phyloP scores from a whole-genome alignment of 2,329 filamentous ascomycete genomes.

The Aaosphaeria arxii region DNA sequence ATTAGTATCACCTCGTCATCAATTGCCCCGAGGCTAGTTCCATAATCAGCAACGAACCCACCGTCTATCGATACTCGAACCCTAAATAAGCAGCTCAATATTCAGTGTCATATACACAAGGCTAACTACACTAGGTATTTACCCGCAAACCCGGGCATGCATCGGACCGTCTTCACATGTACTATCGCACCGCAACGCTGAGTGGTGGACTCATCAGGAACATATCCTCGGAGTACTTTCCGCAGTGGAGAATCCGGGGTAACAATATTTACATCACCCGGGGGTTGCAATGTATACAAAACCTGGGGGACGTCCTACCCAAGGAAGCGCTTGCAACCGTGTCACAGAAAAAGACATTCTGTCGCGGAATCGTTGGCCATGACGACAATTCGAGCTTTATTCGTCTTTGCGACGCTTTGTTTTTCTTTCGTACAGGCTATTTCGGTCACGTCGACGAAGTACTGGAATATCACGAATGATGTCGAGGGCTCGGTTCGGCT shows the following conservation, averaged over 20 bases:
- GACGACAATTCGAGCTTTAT: not conserved
- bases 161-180: not conserved
- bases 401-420: not conserved
- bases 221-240: not conserved
- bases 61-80: not conserved
- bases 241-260: not conserved
- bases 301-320: not conserved
- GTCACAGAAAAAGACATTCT: not conserved
- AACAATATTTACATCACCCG: not conserved
- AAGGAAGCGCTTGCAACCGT: not conserved
- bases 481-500: constrained; percentile 36
- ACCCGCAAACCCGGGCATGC: not conserved
- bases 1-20: too few species aligned
- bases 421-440: constrained; percentile 7
- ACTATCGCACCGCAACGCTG: not conserved
- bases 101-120: not conserved
- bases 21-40: too few species aligned
- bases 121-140: not conserved
- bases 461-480: constrained; percentile 31
- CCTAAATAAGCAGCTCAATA: not conserved
- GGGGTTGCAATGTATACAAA: not conserved
- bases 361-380: not conserved
- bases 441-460: constrained; percentile 22
- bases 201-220: not conserved
- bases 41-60: too few species aligned